Percentiles rank a stretch among this genome's conserved stretches.
These are phyloP conservation scores for Sextonia rubra DNA, from an alignment of 164 flowering plant genomes.

Conservation along the genomic window DNA sequence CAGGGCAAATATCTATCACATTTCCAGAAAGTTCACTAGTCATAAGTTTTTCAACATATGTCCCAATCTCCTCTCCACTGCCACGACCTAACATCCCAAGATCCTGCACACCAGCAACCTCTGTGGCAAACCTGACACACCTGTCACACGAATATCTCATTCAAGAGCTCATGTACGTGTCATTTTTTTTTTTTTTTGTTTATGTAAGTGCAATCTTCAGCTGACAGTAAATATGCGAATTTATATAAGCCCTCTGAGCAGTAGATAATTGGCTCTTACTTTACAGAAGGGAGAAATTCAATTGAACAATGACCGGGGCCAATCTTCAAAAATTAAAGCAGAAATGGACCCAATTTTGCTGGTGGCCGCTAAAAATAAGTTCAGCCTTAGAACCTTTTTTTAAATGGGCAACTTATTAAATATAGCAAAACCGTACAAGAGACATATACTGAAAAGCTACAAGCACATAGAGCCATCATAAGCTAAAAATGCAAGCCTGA, in stretches of 20 bases:
- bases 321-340: too few relatives aligned
- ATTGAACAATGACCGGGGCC: too few relatives aligned
- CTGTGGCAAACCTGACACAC: slow-evolving; percentile 98
- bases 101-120: slow-evolving; percentile 96
- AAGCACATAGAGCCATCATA: too few relatives aligned
- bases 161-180: slow-evolving; percentile 1
- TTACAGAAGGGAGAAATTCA: background rate
- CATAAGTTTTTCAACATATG: slow-evolving; percentile 97
- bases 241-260: background rate
- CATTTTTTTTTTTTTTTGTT: too few relatives aligned
- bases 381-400: too few relatives aligned
- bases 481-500: too few relatives aligned
- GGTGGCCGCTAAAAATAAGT: too few relatives aligned
- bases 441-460: too few relatives aligned
- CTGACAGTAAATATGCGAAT: background rate
- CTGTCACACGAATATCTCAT: slow-evolving; percentile 32
- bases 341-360: too few relatives aligned
- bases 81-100: slow-evolving; percentile 99
- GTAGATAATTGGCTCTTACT: background rate
- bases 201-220: background rate
- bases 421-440: too few relatives aligned
- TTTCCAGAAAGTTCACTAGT: slow-evolving; percentile 99
- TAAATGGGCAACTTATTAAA: too few relatives aligned
- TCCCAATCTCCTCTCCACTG: slow-evolving; percentile 99
- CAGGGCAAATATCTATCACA: slow-evolving; percentile 98